These are phyloP conservation scores for Dryas drummondii DNA, from an alignment of 306 rosid species.

Conservation along the genomic window DNA sequence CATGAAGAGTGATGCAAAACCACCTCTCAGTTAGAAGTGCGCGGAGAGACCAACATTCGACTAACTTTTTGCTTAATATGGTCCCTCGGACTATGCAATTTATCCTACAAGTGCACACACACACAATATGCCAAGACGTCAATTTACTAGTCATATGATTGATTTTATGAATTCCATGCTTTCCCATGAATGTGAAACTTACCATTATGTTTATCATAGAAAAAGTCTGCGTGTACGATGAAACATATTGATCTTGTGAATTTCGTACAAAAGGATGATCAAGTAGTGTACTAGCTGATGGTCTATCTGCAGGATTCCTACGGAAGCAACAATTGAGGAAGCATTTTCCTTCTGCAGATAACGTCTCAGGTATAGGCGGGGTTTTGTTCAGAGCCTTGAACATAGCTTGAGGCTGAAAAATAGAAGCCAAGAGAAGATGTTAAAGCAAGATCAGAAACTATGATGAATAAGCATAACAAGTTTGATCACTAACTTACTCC, in stretches of 20 bases:
- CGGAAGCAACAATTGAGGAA: constrained; percentile 79
- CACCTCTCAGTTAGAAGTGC: constrained; percentile 14
- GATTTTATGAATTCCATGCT: background rate
- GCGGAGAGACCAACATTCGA: constrained; percentile 32
- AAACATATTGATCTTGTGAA: constrained; percentile 46
- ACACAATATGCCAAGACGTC: constrained; percentile 19
- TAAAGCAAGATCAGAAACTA: background rate
- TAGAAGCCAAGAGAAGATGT: constrained; percentile 8
- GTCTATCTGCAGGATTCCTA: constrained; percentile 86
- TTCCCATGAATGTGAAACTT: constrained; percentile 27
- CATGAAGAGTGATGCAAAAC: constrained; percentile 30
- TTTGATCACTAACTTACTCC: constrained; percentile 57
- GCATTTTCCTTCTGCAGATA: constrained; percentile 77
- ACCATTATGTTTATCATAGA: constrained; percentile 49
- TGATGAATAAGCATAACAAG: constrained; percentile 20
- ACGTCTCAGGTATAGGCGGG: constrained; percentile 70
- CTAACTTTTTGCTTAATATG: constrained; percentile 25
- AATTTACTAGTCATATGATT: constrained; percentile 6
- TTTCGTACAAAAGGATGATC: constrained; percentile 72
- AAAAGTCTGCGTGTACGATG: constrained; percentile 28
- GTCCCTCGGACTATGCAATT: constrained; percentile 39
- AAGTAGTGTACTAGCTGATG: constrained; percentile 62
- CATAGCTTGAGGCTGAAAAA: constrained; percentile 88
- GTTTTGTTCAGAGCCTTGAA: constrained; percentile 80
- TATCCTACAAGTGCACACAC: constrained; percentile 46